Evolutionary conservation across 148 eudicot genomes (phyloP).

Genomic region (Heliamphora exappendiculata): DNA sequence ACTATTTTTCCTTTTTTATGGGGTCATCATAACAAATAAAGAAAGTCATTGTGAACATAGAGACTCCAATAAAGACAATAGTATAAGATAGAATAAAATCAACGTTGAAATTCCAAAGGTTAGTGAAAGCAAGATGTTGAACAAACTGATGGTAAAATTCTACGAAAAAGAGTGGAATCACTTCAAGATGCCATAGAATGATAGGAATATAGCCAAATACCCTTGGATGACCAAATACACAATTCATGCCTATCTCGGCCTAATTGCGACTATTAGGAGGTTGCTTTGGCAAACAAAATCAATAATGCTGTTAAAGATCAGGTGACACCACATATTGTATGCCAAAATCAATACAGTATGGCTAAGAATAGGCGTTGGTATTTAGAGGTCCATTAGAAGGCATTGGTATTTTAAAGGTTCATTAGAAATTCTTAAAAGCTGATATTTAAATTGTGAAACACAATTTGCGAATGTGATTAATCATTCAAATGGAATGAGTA

Average conservation of each 20-base stretch:
- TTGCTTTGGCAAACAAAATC: background rate
- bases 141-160: background rate
- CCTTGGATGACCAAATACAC: background rate
- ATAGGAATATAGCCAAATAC: background rate
- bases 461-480: no score
- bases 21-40: background rate
- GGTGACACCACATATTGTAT: no score
- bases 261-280: background rate
- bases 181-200: background rate
- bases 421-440: no score
- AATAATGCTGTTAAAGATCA: no score
- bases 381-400: no score
- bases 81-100: background rate
- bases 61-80: background rate
- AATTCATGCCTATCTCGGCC: background rate
- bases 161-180: background rate
- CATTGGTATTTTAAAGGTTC: no score
- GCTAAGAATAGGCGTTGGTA: no score
- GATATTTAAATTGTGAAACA: no score
- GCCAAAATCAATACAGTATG: no score
- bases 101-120: background rate
- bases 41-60: background rate
- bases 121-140: background rate
- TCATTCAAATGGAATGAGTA: no score
- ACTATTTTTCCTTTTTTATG: background rate